Evolutionary conservation across 2,329 filamentous ascomycete genomes (phyloP), one percentile per base, ranked within the genome.

Genomic region (Botryosphaeria dothidea): DNA sequence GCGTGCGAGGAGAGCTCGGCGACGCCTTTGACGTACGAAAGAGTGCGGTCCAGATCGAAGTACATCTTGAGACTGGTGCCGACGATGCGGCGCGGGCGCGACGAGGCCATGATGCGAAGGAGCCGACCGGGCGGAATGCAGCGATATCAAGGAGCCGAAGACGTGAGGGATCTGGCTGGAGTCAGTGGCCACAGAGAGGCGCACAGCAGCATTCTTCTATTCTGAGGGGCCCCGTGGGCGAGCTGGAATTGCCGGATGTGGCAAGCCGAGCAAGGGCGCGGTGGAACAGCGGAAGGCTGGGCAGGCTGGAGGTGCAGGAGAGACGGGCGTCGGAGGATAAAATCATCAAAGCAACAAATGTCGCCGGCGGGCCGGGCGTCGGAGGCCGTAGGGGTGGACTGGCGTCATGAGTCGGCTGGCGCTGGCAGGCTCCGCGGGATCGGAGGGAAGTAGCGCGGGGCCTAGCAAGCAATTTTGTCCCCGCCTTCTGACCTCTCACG

Each of bases 51-150:
- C 8, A 89, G 84, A 67, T 88, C 86, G 79, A 93, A 93, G 83
- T 93, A 93, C 86, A 92, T 91, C 73, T 93, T 93, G 43, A 90
- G 86, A 52, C 88, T 90, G 68, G 92, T 88, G 75, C 90, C 90
- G 66, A 93, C 83, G 67, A 93, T 82, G 71, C 87, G 88, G 72
- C 86, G 86, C 52, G 81, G 83, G 65, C 46, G 63, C 6, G 63
- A 31, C 36, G 56, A 21, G 63, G 63, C 56, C 45, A 56, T 60
- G 38, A 19, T 36, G 48, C 9, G 48, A 43, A 8, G 48, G 29
- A 19, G 41, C 11, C 19, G 45, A 41, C 8, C 11, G 31, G 29
- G 43, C n/a, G 57, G 4, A 13, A 41, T 27, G n/a, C 25, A 57
- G 51, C n/a, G 19, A n/a, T n/a, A 7, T 51, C 23, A 52, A 34